phyloP scores from a whole-genome alignment of 2,329 filamentous ascomycete genomes.

The Leptographium lundbergii region DNA sequence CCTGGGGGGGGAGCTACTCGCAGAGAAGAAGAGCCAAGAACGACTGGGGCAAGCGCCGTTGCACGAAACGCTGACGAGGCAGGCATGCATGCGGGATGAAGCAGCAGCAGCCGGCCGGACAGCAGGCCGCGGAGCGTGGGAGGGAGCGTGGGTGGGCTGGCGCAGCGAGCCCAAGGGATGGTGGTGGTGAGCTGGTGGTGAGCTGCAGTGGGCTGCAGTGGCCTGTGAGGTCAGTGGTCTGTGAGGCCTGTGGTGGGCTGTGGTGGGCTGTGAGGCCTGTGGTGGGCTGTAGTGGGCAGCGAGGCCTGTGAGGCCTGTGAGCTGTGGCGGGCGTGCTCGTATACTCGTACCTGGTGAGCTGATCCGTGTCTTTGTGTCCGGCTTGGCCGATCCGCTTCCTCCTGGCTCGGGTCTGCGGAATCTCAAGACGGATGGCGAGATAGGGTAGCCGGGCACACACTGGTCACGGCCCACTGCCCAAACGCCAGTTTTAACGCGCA shows the following conservation, averaged over 20 bases:
- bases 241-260: background rate
- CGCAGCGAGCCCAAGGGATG: background rate
- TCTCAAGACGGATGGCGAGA: background rate
- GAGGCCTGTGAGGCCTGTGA: background rate
- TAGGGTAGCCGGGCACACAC: background rate
- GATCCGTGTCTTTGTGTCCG: background rate
- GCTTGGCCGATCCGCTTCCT: background rate
- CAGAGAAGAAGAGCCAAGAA: background rate
- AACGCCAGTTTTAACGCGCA: background rate
- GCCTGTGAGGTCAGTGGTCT: background rate
- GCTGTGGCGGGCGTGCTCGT: no score
- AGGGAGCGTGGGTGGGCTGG: background rate
- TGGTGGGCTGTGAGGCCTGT: background rate
- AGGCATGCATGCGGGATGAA: background rate
- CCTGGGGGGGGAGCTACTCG: slow-evolving; percentile 1
- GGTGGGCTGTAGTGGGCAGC: background rate
- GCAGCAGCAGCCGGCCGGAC: background rate
- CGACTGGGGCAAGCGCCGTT: background rate
- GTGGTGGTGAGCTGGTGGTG: background rate
- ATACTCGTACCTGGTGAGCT: background rate
- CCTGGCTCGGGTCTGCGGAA: background rate
- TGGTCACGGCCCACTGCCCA: background rate
- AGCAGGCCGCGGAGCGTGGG: background rate
- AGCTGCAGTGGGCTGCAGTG: background rate
- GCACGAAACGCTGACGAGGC: background rate